Conservation (phyloP, 441 rosid genomes). For the Corymbia calophylla region DNA sequence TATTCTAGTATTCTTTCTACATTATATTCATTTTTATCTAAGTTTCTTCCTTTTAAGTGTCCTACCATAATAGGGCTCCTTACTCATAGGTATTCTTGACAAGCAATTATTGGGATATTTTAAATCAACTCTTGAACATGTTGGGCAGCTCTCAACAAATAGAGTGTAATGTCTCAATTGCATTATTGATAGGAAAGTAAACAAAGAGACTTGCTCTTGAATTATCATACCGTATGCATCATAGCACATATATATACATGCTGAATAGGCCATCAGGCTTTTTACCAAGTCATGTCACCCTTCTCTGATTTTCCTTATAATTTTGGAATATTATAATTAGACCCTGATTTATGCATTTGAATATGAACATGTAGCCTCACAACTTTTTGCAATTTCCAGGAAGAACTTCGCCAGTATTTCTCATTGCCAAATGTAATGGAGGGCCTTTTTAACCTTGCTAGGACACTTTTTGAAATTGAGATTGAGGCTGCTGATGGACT, state of each 20-base stretch:
- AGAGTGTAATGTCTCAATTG: neutral
- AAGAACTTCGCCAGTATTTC: slow-evolving; percentile 81
- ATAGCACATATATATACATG: neutral
- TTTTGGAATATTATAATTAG: neutral
- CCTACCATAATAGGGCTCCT: too few relatives aligned
- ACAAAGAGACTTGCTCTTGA: neutral
- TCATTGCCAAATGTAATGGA: slow-evolving; percentile 91
- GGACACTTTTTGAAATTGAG: slow-evolving; percentile 57
- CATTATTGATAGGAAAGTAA: neutral
- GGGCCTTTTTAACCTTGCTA: slow-evolving; percentile 78
- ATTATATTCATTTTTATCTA: too few relatives aligned
- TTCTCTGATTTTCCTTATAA: neutral
- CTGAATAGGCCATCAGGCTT: neutral
- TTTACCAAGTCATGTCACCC: neutral
- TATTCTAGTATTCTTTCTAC: too few relatives aligned
- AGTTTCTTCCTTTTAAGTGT: too few relatives aligned
- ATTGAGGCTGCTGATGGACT: slow-evolving; percentile 82
- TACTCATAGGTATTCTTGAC: too few relatives aligned
- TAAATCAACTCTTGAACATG: too few relatives aligned
- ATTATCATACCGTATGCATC: neutral
- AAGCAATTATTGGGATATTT: too few relatives aligned
- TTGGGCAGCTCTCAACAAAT: too few relatives aligned
- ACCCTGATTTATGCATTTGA: neutral
- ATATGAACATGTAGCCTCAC: neutral
- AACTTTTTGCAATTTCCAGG: slow-evolving; percentile 28